A percentile compares a stretch with the other conserved stretches of the same genome.
Evolutionary conservation across 805 yeast genomes (phyloP).

Genomic region (Zygoascus bituminiphila): DNA sequence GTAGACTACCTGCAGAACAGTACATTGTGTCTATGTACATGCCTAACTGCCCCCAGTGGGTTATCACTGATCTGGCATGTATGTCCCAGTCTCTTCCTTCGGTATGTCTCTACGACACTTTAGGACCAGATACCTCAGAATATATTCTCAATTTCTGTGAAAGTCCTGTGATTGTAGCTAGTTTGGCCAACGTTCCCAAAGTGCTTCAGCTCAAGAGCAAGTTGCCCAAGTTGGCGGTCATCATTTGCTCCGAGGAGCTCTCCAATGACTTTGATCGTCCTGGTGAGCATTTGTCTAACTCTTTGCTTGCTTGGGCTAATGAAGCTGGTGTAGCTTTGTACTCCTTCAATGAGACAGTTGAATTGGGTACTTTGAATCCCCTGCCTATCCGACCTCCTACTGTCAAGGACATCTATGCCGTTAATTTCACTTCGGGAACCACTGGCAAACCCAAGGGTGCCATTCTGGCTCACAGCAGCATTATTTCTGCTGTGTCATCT

Average conservation of each 20-base stretch:
- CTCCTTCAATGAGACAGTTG: conserved; percentile 35
- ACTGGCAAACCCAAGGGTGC: conserved; percentile 74
- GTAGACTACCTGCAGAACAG: conserved; percentile 12
- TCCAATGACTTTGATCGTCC: conserved; percentile 26
- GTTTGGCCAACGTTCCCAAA: conserved; percentile 43
- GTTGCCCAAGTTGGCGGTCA: conserved; percentile 38
- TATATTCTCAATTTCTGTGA: conserved; percentile 56
- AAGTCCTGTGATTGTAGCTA: conserved; percentile 50
- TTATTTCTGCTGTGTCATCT: conserved; percentile 37
- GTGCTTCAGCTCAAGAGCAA: conserved; percentile 39
- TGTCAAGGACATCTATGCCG: conserved; percentile 47
- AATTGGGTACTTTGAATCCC: conserved; percentile 40
- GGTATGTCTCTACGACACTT: conserved; percentile 49
- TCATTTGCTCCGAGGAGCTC: conserved; percentile 48
- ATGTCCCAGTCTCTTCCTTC: conserved; percentile 47
- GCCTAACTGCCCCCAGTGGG: conserved; percentile 46
- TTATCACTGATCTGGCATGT: conserved; percentile 59
- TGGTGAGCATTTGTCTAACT: conserved; percentile 27
- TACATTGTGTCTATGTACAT: conserved; percentile 22
- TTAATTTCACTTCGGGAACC: conserved; percentile 69
- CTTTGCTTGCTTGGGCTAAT: conserved; percentile 23
- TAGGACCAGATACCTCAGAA: conserved; percentile 52
- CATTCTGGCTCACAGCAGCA: conserved; percentile 43
- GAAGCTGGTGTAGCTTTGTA: conserved; percentile 33
- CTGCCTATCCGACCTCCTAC: conserved; percentile 39